Conservation (phyloP, 176 grass and related monocot genomes). For the Avena insularis region DNA sequence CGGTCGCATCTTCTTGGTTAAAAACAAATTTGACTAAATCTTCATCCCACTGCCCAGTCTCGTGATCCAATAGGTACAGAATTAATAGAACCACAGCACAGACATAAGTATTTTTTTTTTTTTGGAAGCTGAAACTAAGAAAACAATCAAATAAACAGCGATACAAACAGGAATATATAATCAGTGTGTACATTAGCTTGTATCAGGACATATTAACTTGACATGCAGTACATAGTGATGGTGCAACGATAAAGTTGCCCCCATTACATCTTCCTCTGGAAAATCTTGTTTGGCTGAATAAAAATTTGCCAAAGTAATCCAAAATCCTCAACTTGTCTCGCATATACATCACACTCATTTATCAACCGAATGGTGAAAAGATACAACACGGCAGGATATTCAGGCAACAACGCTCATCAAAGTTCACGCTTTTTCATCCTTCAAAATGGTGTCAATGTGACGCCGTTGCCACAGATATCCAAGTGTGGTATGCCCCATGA, state of each 20-base stretch:
- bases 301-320: neutral
- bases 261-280: neutral
- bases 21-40: no score
- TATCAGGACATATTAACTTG: neutral
- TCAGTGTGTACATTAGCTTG: neutral
- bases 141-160: no score
- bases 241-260: neutral
- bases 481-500: slow-evolving; percentile 58
- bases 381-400: neutral
- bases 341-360: neutral
- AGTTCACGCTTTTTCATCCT: neutral
- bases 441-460: slow-evolving; percentile 47
- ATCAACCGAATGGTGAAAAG: slow-evolving; percentile 27
- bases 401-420: slow-evolving; percentile 7
- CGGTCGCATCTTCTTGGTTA: no score
- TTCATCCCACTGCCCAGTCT: no score
- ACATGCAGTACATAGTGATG: neutral
- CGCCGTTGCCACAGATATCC: slow-evolving; percentile 49
- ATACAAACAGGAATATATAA: neutral
- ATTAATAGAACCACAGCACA: no score
- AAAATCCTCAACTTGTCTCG: neutral
- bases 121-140: no score
- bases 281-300: neutral
- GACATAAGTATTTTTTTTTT: neutral
- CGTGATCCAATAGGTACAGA: no score